Evolutionary conservation across 2,329 filamentous ascomycete species (phyloP).

Genomic region (Raffaelea deltoideospora): DNA sequence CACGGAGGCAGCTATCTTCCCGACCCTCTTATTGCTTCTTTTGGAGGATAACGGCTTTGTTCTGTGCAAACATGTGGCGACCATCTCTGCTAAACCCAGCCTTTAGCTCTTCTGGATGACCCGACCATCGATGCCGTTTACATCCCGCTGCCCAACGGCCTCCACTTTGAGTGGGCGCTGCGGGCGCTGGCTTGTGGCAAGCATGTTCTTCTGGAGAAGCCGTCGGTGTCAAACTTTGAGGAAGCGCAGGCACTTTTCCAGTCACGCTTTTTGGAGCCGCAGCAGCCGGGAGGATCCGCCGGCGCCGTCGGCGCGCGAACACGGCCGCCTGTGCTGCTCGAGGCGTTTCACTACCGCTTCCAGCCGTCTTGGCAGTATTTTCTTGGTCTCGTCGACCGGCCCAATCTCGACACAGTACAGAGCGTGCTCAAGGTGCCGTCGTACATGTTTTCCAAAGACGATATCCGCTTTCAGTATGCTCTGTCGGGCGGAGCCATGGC

Average conservation of each 20-base stretch:
- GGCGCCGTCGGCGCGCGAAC: too few relatives aligned
- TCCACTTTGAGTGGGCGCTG: constrained; percentile 31
- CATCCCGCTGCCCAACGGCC: constrained; percentile 28
- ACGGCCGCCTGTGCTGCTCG: constrained; percentile 31
- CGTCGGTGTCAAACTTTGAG: constrained; percentile 25
- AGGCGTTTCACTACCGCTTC: constrained; percentile 37
- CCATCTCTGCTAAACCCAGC: too few relatives aligned
- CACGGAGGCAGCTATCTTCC: too few relatives aligned
- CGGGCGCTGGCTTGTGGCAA: constrained; percentile 32
- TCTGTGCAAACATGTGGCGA: too few relatives aligned
- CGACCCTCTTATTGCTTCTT: too few relatives aligned
- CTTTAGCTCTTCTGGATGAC: constrained; percentile 17
- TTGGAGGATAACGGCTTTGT: too few relatives aligned
- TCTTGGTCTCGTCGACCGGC: constrained; percentile 20
- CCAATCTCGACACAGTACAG: constrained; percentile 21
- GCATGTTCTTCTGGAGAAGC: constrained; percentile 41
- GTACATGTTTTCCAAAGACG: too few relatives aligned
- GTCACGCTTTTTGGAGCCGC: constrained; percentile 16
- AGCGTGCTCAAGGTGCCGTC: too few relatives aligned
- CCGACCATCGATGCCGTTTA: constrained; percentile 32
- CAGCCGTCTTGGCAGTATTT: constrained; percentile 31
- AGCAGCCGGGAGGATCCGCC: too few relatives aligned
- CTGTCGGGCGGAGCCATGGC: constrained; percentile 15
- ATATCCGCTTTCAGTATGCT: constrained; percentile 19
- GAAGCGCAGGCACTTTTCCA: constrained; percentile 31